A percentile compares a stretch with the other conserved stretches of the same genome.
These are phyloP conservation scores for Alternaria rosae DNA, from an alignment of 2,329 filamentous ascomycete species.

Conservation along the genomic window DNA sequence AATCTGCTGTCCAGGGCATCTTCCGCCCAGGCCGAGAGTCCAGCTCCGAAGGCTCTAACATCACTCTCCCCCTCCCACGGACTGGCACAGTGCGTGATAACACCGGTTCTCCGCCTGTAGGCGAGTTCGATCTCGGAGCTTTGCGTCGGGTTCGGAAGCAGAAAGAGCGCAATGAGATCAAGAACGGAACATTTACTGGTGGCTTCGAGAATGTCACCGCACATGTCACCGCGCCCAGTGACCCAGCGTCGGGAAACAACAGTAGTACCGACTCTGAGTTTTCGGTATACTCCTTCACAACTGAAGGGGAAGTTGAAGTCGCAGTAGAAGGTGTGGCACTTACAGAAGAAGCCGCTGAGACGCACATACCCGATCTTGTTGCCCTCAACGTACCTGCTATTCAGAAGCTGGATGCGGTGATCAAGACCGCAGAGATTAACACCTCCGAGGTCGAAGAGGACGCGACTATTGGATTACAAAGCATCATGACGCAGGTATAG, in stretches of 20 bases:
- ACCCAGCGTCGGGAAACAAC: not conserved
- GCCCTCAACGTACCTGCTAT: constrained; percentile 1
- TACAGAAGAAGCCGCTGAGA: constrained; percentile 63
- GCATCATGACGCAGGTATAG: constrained; percentile 42
- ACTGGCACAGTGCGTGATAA: constrained; percentile 35
- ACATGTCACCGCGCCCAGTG: not conserved
- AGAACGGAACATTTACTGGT: constrained; percentile 22
- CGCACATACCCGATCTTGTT: constrained; percentile 51
- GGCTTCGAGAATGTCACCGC: constrained; percentile 21
- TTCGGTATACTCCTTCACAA: constrained; percentile 31
- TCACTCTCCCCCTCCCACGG: constrained; percentile 40
- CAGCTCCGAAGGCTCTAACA: constrained; percentile 43
- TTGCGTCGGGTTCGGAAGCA: constrained; percentile 36
- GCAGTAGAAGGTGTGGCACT: constrained; percentile 61
- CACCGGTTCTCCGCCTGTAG: constrained; percentile 7
- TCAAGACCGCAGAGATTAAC: not conserved
- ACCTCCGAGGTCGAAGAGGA: not conserved
- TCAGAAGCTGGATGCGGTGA: constrained; percentile 5
- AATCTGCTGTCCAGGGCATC: constrained; percentile 37
- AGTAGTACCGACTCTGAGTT: constrained; percentile 26
- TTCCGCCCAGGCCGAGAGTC: constrained; percentile 39
- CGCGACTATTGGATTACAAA: constrained; percentile 20
- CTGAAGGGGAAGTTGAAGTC: constrained; percentile 55
- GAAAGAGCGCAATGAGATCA: constrained; percentile 35
- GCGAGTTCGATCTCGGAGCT: constrained; percentile 38